Base-by-base conservation (phyloP, 2,329 filamentous ascomycete species). In the Epichloe sibirici region DNA sequence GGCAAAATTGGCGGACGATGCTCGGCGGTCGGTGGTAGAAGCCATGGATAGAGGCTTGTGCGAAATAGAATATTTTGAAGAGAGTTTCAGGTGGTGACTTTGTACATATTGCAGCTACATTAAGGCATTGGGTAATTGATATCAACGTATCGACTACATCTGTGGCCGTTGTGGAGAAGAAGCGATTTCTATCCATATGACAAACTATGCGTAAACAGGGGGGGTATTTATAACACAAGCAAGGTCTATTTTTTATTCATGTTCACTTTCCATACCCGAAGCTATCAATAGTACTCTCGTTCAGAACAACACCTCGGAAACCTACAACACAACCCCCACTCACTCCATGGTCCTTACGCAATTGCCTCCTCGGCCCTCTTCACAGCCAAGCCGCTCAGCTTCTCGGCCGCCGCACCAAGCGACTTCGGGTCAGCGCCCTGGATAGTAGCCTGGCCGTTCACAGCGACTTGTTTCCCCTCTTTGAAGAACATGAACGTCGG, bases 401-500 rank as follows among this genome's bases (percentile, higher is more conserved):
- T 71, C 57, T 70, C 67, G 2, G 63, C 65, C 2, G 69, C 69
- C 4, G 63, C 63, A 6, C 58, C 60, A 17, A 71, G 57, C 7
- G 55, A 55, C 11, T 53, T 43, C 1, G 62, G 63, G 37, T 70
- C 63, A 1, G 67, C 69, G 11, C 69, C 69, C 52, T 61, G 63
- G 55, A 71, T 64, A 53, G 59, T 56, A 8, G 59, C 57, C 52
- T 66, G 53, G 4, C 64, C 64, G 25, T 66, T 62, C 12, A 67
- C 64, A 23, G 59, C 61, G 39, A 66, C 64, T 50, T 62, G 62
- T 51, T 59, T 58, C 59, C 88, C 86, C 88, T 85, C 72, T 78
- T 90, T 90, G 82, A 91, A 95, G 67, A 95, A 73, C 53, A 88
- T 62, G 71, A 97, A 96, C 11, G 90, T 95, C 48, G 91, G 91